phyloP scores from a whole-genome alignment of 2,329 filamentous ascomycete genomes.

The Trichoderma guizhouense region DNA sequence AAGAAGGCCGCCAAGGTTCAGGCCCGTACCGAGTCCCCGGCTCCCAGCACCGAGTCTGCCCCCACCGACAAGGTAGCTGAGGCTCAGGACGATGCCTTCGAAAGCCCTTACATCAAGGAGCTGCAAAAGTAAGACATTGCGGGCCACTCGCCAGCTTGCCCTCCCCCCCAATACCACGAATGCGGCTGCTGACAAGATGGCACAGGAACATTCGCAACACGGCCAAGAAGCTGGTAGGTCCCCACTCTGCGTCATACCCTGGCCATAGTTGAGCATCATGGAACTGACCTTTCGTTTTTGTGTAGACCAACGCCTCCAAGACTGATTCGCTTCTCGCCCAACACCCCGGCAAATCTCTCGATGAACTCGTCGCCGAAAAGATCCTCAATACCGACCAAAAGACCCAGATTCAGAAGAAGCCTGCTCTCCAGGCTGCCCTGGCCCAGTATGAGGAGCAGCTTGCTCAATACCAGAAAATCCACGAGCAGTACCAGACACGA shows the following conservation, averaged over 20 bases:
- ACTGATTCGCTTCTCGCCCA: slow-evolving; percentile 67
- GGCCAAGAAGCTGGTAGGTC: slow-evolving; percentile 87
- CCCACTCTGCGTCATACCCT: slow-evolving; percentile 3
- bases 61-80: slow-evolving; percentile 52
- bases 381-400: slow-evolving; percentile 81
- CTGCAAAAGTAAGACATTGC: slow-evolving; percentile 71
- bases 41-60: slow-evolving; percentile 46
- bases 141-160: background rate
- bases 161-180: background rate
- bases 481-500: slow-evolving; percentile 65
- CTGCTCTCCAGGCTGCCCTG: slow-evolving; percentile 64
- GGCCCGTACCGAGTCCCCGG: slow-evolving; percentile 53
- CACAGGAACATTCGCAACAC: slow-evolving; percentile 82
- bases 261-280: background rate
- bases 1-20: slow-evolving; percentile 58
- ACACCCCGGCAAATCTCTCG: slow-evolving; percentile 67
- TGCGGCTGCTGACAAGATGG: slow-evolving; percentile 22
- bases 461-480: slow-evolving; percentile 69
- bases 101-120: slow-evolving; percentile 81
- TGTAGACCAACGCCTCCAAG: slow-evolving; percentile 66
- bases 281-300: background rate
- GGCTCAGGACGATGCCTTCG: slow-evolving; percentile 57
- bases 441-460: slow-evolving; percentile 71
- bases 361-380: slow-evolving; percentile 66
- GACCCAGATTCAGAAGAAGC: slow-evolving; percentile 73